phyloP scores from a whole-genome alignment of 2,329 filamentous ascomycete species.

The Calonectria hawksworthii region DNA sequence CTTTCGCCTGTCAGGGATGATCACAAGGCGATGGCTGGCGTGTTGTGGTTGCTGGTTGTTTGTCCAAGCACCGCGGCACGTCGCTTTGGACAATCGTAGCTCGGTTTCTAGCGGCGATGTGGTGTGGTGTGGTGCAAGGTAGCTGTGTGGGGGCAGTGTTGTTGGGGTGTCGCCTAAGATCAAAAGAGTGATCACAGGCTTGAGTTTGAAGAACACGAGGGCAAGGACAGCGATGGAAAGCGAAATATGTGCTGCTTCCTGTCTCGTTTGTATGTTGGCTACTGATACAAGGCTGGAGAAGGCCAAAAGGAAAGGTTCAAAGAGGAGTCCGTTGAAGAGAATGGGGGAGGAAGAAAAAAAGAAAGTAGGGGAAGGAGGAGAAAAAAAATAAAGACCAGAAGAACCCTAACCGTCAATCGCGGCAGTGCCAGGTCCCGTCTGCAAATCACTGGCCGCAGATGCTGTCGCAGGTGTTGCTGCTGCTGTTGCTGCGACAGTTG shows the following conservation, averaged over 20 bases:
- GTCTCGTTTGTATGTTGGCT: not conserved
- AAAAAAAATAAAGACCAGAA: conserved; percentile 9
- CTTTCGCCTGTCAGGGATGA: not conserved
- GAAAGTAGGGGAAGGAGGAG: not conserved
- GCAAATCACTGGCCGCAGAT: conserved; percentile 9
- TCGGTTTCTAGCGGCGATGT: conserved; percentile 42
- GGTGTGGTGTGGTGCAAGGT: conserved; percentile 31
- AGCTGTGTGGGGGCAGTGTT: conserved; percentile 37
- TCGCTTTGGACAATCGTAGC: conserved; percentile 16
- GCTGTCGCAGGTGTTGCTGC: not conserved
- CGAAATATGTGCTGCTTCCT: not conserved
- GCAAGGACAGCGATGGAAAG: not conserved
- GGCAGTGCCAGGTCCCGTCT: conserved; percentile 9
- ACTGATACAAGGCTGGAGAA: not conserved
- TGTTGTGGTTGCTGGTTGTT: conserved; percentile 30
- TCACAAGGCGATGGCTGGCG: conserved; percentile 12
- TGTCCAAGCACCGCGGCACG: conserved; percentile 36
- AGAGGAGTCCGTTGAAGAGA: conserved; percentile 4
- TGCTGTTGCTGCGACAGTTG: conserved; percentile 6
- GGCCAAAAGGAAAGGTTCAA: not conserved
- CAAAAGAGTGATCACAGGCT: not conserved
- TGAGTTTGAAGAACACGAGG: conserved; percentile 4
- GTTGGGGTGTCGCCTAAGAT: conserved; percentile 22
- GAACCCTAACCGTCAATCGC: conserved; percentile 11
- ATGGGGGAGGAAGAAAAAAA: conserved; percentile 14